Base-by-base conservation (phyloP, 2,329 filamentous ascomycete genomes). In the Aspergillus fijiensis region DNA sequence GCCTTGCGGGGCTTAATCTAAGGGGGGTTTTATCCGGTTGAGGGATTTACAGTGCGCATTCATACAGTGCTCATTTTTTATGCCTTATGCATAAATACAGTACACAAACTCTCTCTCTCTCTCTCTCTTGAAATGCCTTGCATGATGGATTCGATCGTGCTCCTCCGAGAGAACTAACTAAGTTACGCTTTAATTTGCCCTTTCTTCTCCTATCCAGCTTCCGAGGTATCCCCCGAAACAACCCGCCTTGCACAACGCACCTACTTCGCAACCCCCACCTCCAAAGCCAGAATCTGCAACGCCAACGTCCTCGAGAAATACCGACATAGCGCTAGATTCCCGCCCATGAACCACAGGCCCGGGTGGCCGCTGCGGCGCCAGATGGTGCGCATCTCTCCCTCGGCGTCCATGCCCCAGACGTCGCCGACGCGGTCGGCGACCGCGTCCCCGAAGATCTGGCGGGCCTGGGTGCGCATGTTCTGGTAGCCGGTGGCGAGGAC, bases 271-370 rank as follows among this genome's bases (percentile, higher is more conserved):
- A 69, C 51, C 3, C 71, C 70, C 51, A 64, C 72, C 61, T 80
- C 74, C 14, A 77, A 52, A 0, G 73, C 80, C 69, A 81, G 81
- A 55, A 84, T 82, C 72, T 82, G 79, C 66, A 84, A 66, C 6
- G 81, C 82, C 67, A 84, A 62, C 31, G 79, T 50, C 47, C 79
- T 80, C 0, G 86, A 89, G 66, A 81, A 89, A 60, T 86, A 88
- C 52, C 87, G 77, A 63, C 85, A 86, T 59, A 89, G 72, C 0
- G 85, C 85, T 39, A 89, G 67, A 66, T 88, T 89, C 0, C 87
- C 87, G 0, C 86, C 87, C 67, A 87, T 85, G 64, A 87, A 85
- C 87, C 87, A 90, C 62, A 89, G 85, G 0, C 86, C 87, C 0
- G 85, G 85, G 58, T 89, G 86, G 0, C 87, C 87, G 19, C 80